phyloP scores from a whole-genome alignment of 2,329 filamentous ascomycete genomes.

The Penicillium corylophilum region DNA sequence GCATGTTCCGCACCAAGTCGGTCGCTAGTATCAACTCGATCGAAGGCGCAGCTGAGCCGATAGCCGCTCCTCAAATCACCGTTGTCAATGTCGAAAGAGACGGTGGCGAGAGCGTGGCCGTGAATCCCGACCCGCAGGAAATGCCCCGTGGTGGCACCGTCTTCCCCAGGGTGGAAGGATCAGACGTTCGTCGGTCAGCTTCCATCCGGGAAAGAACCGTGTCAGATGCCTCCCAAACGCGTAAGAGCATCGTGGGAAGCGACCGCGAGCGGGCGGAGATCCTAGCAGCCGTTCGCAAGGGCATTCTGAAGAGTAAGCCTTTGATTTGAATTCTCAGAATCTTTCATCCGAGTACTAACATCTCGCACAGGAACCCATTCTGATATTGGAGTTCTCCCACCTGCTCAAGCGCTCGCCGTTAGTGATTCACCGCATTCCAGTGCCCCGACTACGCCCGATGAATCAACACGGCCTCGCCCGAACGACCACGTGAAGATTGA shows the following conservation, averaged over 20 bases:
- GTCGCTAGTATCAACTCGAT: constrained; percentile 69
- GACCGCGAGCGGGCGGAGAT: constrained; percentile 90
- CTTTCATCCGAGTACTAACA: not conserved
- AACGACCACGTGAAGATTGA: constrained; percentile 71
- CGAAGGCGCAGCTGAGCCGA: constrained; percentile 64
- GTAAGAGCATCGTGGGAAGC: constrained; percentile 87
- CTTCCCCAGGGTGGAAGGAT: constrained; percentile 80
- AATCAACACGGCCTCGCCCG: constrained; percentile 64
- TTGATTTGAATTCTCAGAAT: not conserved
- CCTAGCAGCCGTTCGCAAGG: constrained; percentile 87
- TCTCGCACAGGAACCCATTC: constrained; percentile 43
- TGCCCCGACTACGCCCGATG: constrained; percentile 85
- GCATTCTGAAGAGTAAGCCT: constrained; percentile 82
- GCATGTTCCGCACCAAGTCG: constrained; percentile 92
- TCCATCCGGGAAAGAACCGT: constrained; percentile 33
- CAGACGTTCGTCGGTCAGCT: constrained; percentile 52
- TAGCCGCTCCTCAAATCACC: constrained; percentile 72
- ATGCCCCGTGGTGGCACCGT: constrained; percentile 71
- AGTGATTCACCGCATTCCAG: constrained; percentile 81
- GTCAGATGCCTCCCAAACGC: constrained; percentile 53
- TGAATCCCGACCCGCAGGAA: constrained; percentile 63
- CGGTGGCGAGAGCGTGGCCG: constrained; percentile 66
- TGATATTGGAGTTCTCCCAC: constrained; percentile 67
- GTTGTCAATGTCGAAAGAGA: constrained; percentile 97
- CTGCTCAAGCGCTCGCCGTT: constrained; percentile 63